Percentiles rank a stretch among this genome's conserved stretches.
Evolutionary conservation across 768 basidiomycete genomes (phyloP).

Genomic region (Chalciporus sphaerocephalus): DNA sequence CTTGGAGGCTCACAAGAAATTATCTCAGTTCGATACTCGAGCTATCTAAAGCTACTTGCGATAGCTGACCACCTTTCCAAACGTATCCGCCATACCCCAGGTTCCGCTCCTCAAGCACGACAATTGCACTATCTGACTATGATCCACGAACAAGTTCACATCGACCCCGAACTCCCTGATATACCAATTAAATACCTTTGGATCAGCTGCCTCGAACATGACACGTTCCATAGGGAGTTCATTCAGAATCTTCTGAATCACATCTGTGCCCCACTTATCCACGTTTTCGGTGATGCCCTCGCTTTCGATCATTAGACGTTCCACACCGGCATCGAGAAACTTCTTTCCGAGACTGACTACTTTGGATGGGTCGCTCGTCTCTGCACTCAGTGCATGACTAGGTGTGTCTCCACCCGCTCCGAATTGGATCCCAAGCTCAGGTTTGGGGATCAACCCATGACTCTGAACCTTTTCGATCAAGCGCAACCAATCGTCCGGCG

Average conservation of each 20-base stretch:
- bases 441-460: constrained; percentile 41
- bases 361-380: constrained; percentile 24
- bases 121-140: constrained; percentile 43
- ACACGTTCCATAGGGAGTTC: constrained; percentile 39
- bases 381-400: constrained; percentile 35
- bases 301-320: constrained; percentile 46
- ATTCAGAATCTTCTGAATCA: constrained; percentile 39
- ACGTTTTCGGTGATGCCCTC: constrained; percentile 48
- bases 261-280: constrained; percentile 38
- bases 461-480: constrained; percentile 38
- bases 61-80: constrained; percentile 42
- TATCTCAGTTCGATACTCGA: no score
- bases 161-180: constrained; percentile 42
- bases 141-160: constrained; percentile 43
- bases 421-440: constrained; percentile 44
- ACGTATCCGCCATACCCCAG: constrained; percentile 43
- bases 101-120: constrained; percentile 42
- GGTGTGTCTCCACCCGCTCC: constrained; percentile 43
- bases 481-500: constrained; percentile 40
- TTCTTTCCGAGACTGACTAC: constrained; percentile 38
- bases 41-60: constrained; percentile 12
- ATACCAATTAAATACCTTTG: constrained; percentile 42
- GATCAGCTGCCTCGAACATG: constrained; percentile 47
- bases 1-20: no score
- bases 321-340: constrained; percentile 39